phyloP scores from a whole-genome alignment of 2,329 filamentous ascomycete species.

The Epichloe elymi region DNA sequence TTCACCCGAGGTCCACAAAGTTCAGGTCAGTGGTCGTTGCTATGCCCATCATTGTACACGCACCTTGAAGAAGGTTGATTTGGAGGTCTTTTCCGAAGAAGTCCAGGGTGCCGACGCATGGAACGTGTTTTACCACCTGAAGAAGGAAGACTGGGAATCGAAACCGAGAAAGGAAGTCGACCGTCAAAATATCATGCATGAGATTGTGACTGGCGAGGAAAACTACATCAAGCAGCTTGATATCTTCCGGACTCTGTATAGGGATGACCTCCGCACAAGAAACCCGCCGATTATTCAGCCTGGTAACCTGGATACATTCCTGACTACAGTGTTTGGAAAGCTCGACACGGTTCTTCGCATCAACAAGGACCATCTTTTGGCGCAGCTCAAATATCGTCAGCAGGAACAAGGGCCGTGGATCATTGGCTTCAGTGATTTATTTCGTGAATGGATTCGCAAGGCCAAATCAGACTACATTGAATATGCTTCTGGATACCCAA shows the following conservation, averaged over 20 bases:
- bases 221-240: conserved; percentile 81
- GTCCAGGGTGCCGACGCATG: conserved; percentile 63
- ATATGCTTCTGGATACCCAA: conserved; percentile 78
- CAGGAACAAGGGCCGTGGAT: conserved; percentile 95
- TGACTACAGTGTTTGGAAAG: conserved; percentile 79
- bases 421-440: conserved; percentile 87
- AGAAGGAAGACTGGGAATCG: conserved; percentile 58
- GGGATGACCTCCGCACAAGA: conserved; percentile 60
- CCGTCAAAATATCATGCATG: conserved; percentile 86
- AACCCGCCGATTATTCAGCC: conserved; percentile 72
- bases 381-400: conserved; percentile 92
- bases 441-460: conserved; percentile 96
- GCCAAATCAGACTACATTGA: conserved; percentile 80
- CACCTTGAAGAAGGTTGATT: conserved; percentile 86
- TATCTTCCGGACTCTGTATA: conserved; percentile 72
- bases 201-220: conserved; percentile 90
- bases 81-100: conserved; percentile 60
- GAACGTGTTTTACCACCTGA: conserved; percentile 78
- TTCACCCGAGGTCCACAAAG: conserved; percentile 66
- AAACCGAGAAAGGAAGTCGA: conserved; percentile 79
- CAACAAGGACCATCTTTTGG: conserved; percentile 84
- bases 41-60: conserved; percentile 91
- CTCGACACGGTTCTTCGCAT: conserved; percentile 78
- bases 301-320: conserved; percentile 65
- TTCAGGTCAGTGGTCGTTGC: conserved; percentile 59